Percentiles rank a stretch among this genome's conserved stretches.
Conservation (phyloP, 371 early-diverging fungal species). For the Saksenaea oblongispora region DNA sequence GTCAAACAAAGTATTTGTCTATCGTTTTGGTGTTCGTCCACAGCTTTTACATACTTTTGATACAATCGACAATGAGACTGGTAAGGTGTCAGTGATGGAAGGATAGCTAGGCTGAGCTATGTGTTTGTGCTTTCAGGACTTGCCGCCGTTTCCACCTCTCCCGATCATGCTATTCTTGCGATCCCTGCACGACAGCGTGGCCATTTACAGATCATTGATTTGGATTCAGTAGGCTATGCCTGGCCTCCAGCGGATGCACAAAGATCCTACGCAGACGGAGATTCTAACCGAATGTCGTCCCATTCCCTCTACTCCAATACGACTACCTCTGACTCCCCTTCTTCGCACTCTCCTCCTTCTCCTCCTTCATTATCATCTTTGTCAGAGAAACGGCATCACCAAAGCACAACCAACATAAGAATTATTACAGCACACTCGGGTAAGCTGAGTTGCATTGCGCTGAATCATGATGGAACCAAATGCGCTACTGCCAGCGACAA, state of each 20-base stretch:
- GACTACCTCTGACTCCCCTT: neutral
- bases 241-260: slow-evolving; percentile 15
- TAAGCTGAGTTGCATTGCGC: slow-evolving; percentile 71
- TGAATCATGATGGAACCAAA: slow-evolving; percentile 76
- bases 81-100: slow-evolving; percentile 25
- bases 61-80: slow-evolving; percentile 82
- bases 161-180: slow-evolving; percentile 66
- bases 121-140: slow-evolving; percentile 43
- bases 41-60: slow-evolving; percentile 80
- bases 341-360: slow-evolving; percentile 14
- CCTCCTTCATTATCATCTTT: slow-evolving; percentile 2
- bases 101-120: neutral
- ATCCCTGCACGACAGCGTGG: slow-evolving; percentile 82
- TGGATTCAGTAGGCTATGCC: slow-evolving; percentile 58
- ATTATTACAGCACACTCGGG: slow-evolving; percentile 88
- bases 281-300: slow-evolving; percentile 5
- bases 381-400: neutral
- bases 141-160: slow-evolving; percentile 64
- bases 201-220: slow-evolving; percentile 85
- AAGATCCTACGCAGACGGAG: neutral
- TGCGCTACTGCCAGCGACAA: slow-evolving; percentile 85
- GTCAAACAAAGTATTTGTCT: slow-evolving; percentile 83
- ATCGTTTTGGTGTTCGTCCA: slow-evolving; percentile 73
- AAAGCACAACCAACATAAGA: slow-evolving; percentile 61
- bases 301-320: slow-evolving; percentile 5